Conservation (phyloP, 805 yeast species). For the Sugiyamaella smithiae region DNA sequence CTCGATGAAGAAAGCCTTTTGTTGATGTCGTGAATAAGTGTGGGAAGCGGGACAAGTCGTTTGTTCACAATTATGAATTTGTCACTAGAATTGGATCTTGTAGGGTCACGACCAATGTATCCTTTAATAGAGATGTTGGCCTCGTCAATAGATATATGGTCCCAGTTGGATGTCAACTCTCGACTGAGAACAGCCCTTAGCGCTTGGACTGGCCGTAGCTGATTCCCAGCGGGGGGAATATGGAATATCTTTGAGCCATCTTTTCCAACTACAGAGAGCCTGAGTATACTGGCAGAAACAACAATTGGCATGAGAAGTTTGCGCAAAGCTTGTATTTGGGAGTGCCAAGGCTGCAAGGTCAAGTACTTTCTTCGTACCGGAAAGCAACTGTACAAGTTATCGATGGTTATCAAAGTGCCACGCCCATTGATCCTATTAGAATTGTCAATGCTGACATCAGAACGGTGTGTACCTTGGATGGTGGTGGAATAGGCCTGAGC, state of each 20-base stretch:
- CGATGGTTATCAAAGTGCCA: constrained; percentile 27
- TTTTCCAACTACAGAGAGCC: constrained; percentile 4
- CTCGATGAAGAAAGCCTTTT: background rate
- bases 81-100: background rate
- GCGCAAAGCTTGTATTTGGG: constrained; percentile 11
- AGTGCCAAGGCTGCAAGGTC: background rate
- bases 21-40: background rate
- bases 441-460: background rate
- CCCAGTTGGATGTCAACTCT: background rate
- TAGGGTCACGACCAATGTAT: background rate
- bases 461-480: background rate
- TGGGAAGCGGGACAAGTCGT: background rate
- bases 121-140: background rate
- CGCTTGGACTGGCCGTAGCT: constrained; percentile 1
- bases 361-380: constrained; percentile 27
- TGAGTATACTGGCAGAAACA: constrained; percentile 6
- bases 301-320: constrained; percentile 7
- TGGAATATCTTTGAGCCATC: background rate
- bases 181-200: constrained; percentile 4
- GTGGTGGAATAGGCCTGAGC: background rate
- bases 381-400: constrained; percentile 23
- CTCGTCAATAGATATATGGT: background rate
- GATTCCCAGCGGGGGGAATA: background rate
- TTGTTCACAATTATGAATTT: background rate
- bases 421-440: background rate